Conservation (phyloP, 306 rosid genomes). For the Neltuma alba region DNA sequence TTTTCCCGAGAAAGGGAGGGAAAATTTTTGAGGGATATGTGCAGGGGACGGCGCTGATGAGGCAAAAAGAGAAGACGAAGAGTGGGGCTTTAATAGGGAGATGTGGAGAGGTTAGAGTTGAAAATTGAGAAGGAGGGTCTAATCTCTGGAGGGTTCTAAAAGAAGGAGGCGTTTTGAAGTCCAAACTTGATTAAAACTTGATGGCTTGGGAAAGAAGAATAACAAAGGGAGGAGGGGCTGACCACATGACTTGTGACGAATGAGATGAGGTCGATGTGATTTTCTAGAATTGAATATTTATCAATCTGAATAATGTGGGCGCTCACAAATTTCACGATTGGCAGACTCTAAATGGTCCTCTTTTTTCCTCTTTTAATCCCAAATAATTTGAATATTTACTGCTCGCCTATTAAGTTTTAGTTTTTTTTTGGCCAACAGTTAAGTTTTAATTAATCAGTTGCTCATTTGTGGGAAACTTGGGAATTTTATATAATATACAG, state of each 20-base stretch:
- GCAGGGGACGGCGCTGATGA: neutral
- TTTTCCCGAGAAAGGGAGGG: slow-evolving; percentile 6
- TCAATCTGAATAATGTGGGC: neutral
- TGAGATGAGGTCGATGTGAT: slow-evolving; percentile 35
- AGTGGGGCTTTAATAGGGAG: slow-evolving; percentile 8
- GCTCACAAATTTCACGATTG: neutral
- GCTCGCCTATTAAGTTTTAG: no score
- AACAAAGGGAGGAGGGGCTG: neutral
- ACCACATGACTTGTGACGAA: slow-evolving; percentile 29
- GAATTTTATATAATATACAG: no score
- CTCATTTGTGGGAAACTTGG: neutral
- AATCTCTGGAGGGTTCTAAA: slow-evolving; percentile 17
- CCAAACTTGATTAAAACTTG: neutral
- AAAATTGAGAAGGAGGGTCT: neutral
- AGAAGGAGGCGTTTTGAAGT: neutral
- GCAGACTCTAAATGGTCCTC: neutral
- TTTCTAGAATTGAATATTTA: slow-evolving; percentile 35
- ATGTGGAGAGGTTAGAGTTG: neutral
- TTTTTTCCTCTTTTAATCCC: no score
- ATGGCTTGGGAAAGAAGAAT: slow-evolving; percentile 23
- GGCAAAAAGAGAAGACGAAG: neutral
- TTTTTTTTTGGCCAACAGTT: no score
- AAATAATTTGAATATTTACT: no score
- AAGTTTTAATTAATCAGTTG: no score
- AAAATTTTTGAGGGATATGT: neutral